Evolutionary conservation across 2,329 filamentous ascomycete genomes (phyloP).

Genomic region (Monilinia fructicola): DNA sequence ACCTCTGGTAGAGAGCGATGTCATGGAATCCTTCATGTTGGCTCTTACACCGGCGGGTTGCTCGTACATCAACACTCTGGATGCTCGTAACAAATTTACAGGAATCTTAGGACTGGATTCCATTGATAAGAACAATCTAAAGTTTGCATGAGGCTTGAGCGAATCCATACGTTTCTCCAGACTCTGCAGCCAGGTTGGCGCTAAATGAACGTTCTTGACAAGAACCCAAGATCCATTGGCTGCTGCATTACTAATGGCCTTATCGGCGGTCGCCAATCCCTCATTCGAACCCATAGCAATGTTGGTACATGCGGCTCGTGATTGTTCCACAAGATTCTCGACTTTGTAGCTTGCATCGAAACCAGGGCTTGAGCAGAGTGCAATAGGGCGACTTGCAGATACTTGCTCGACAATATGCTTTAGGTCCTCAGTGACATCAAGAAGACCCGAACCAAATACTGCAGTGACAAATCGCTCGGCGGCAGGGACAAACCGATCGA

Average conservation of each 20-base stretch:
- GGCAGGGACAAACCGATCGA: conserved; percentile 90
- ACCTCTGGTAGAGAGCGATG: conserved; percentile 73
- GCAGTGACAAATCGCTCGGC: conserved; percentile 86
- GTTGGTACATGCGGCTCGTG: conserved; percentile 81
- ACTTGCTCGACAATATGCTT: conserved; percentile 83
- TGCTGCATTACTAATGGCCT: conserved; percentile 89
- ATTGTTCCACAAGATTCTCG: conserved; percentile 85
- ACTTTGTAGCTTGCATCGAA: conserved; percentile 99
- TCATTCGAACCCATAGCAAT: conserved; percentile 99
- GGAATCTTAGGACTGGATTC: conserved; percentile 96
- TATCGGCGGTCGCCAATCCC: conserved; percentile 87
- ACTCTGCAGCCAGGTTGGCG: conserved; percentile 93
- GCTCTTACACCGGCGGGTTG: conserved; percentile 94
- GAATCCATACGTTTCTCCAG: conserved; percentile 95
- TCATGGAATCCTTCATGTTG: conserved; percentile 98
- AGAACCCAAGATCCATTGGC: conserved; percentile 93
- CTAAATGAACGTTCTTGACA: conserved; percentile 97
- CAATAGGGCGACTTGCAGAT: conserved; percentile 78
- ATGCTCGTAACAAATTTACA: conserved; percentile 90
- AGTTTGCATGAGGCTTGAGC: conserved; percentile 88
- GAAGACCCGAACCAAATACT: conserved; percentile 80
- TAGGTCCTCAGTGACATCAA: conserved; percentile 83
- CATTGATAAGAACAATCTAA: conserved; percentile 96
- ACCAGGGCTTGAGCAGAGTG: conserved; percentile 89
- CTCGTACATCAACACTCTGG: conserved; percentile 94